Evolutionary conservation across 2,329 filamentous ascomycete genomes (phyloP).

Genomic region (Aureobasidium sp.): DNA sequence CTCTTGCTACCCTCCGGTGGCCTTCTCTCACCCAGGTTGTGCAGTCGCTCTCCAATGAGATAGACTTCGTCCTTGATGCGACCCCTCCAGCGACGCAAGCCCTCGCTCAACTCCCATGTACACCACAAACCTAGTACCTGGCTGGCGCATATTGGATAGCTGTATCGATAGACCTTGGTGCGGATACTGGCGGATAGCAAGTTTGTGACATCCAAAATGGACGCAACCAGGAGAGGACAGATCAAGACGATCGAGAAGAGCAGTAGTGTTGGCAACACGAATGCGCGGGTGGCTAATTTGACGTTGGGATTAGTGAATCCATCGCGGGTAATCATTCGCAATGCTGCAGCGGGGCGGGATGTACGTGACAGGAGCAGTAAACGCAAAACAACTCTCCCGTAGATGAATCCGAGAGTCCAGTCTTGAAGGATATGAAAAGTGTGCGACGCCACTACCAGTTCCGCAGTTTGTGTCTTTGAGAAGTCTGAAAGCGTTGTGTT

Average conservation of each 20-base stretch:
- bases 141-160: constrained; percentile 61
- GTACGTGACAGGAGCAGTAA: constrained; percentile 61
- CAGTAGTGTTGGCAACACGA: constrained; percentile 68
- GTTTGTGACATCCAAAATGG: constrained; percentile 22
- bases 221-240: constrained; percentile 56
- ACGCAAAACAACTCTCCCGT: constrained; percentile 71
- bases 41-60: constrained; percentile 84
- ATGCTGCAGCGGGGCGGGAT: constrained; percentile 65
- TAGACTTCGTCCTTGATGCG: constrained; percentile 92
- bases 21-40: constrained; percentile 73
- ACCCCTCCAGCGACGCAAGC: constrained; percentile 69
- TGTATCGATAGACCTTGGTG: constrained; percentile 53
- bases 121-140: constrained; percentile 43
- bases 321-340: constrained; percentile 61
- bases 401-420: constrained; percentile 89
- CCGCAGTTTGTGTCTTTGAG: not conserved
- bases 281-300: constrained; percentile 70
- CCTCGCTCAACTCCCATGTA: constrained; percentile 43
- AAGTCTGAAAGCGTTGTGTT: not conserved
- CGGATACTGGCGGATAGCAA: constrained; percentile 4
- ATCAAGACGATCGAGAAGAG: constrained; percentile 57
- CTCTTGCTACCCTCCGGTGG: constrained; percentile 28
- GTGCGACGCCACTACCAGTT: constrained; percentile 39
- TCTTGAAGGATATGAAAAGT: constrained; percentile 83
- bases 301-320: constrained; percentile 77